Conservation (phyloP, 179 eudicot genomes). For the Spinacia oleracea region DNA sequence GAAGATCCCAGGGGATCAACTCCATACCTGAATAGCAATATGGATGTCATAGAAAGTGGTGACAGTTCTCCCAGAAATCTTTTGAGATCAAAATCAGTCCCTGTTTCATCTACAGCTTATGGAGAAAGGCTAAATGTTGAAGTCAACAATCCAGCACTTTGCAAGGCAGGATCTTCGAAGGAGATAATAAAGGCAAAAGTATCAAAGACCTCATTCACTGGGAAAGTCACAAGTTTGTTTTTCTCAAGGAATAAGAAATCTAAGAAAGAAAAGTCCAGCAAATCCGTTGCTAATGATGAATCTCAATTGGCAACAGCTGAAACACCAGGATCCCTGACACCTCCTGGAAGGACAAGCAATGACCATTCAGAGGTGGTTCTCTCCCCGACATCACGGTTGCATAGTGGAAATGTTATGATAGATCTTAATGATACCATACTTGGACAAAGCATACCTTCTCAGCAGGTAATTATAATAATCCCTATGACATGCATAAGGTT, state of each 20-base stretch:
- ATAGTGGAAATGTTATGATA: conserved; percentile 28
- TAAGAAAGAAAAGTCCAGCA: conserved; percentile 49
- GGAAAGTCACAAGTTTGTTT: conserved; percentile 76
- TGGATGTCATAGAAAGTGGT: conserved; percentile 32
- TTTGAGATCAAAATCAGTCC: conserved; percentile 77
- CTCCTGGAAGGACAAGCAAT: conserved; percentile 38
- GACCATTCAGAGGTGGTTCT: conserved; percentile 34
- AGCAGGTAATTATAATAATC: conserved; percentile 52
- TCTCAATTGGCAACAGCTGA: conserved; percentile 33
- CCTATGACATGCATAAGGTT: not conserved
- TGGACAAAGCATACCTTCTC: conserved; percentile 33
- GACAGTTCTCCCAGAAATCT: conserved; percentile 54
- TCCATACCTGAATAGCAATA: conserved; percentile 39
- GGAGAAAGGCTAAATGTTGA: conserved; percentile 39
- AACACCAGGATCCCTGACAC: conserved; percentile 18
- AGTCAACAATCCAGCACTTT: conserved; percentile 33
- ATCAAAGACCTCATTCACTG: conserved; percentile 64
- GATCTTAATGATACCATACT: conserved; percentile 34
- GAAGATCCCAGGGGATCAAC: conserved; percentile 48
- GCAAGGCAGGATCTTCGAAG: conserved; percentile 35
- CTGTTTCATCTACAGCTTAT: conserved; percentile 52
- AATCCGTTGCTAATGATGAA: conserved; percentile 38
- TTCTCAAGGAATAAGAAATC: conserved; percentile 68
- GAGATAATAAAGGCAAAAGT: conserved; percentile 47
- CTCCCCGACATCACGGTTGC: conserved; percentile 36